Evolutionary conservation across 2,329 filamentous ascomycete species (phyloP), one percentile per base, ranked within the genome.

Genomic region (Xylaria multiplex): DNA sequence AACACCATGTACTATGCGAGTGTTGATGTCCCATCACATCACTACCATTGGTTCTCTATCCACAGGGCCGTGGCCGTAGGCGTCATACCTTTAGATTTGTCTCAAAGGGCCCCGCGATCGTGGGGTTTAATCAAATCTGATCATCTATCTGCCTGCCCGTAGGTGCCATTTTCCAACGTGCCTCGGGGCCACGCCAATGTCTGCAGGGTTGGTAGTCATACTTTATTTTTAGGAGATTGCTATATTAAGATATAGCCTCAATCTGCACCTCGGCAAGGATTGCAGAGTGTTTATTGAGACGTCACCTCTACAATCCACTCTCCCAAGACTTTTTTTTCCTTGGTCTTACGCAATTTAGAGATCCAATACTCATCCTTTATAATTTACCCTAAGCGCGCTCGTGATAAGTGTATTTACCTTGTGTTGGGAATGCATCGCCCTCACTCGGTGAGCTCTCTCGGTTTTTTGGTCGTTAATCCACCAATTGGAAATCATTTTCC

Each of bases 221-320:
- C 68, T 73, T 77, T 76, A 77, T 78, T 78, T 77, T 77, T 75
- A 40, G 76, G 69, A 64, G 57, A 66, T 74, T 80, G 70, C 77
- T 80, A 79, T 77, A 77, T 74, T 77, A 75, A 76, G 77, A 70
- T 67, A 68, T 70, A 78, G 77, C 74, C 77, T 78, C 75, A 74
- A 74, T 69, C 69, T 79, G 77, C 76, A 79, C 73, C 75, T 73
- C 70, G 72, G 71, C 53, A 70, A 70, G 71, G 72, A 66, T 71
- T 77, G 78, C 76, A 76, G 68, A 69, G 63, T 73, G 73, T 72
- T 77, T 76, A 76, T 73, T 73, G 74, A 65, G 67, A 77, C 76
- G 72, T 77, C 75, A 76, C 60, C 61, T 71, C 70, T 62, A 69
- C 32, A 45, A 68, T 66, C 43, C 24, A 53, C 27, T 27, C 27